phyloP scores from a whole-genome alignment of 108 stramenopile species.

The Hondaea fermentalgiana region DNA sequence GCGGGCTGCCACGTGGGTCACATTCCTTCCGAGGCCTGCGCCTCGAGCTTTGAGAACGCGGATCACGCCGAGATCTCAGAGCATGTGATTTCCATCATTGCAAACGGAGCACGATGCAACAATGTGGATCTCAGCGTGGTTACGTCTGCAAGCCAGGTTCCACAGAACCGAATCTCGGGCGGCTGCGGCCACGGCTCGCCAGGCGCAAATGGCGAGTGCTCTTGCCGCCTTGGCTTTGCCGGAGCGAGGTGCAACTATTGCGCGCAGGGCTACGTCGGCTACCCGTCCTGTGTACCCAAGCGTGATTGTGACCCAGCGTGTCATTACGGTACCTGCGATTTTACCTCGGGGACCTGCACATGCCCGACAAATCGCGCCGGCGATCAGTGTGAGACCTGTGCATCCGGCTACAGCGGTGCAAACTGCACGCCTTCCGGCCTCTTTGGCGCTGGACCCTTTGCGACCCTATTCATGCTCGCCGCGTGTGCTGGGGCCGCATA shows the following conservation, averaged over 20 bases:
- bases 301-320: neutral
- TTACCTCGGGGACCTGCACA: neutral
- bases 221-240: neutral
- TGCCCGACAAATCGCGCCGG: neutral
- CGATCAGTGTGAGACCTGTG: neutral
- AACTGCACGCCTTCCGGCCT: neutral
- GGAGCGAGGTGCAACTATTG: neutral
- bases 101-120: neutral
- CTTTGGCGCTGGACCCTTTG: neutral
- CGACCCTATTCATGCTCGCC: neutral
- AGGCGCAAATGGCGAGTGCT: neutral
- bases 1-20: neutral
- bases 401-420: neutral
- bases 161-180: neutral
- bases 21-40: neutral
- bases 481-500: neutral
- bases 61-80: neutral
- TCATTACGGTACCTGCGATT: neutral
- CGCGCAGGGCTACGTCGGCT: neutral
- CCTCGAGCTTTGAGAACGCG: neutral
- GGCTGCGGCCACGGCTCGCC: neutral
- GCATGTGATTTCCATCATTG: neutral
- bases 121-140: neutral
- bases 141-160: neutral
- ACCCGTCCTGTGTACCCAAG: neutral